A percentile compares a stretch with the other conserved stretches of the same genome.
Evolutionary conservation across 164 flowering plant genomes (phyloP).

Genomic region (Magnolia kwangsiensis): DNA sequence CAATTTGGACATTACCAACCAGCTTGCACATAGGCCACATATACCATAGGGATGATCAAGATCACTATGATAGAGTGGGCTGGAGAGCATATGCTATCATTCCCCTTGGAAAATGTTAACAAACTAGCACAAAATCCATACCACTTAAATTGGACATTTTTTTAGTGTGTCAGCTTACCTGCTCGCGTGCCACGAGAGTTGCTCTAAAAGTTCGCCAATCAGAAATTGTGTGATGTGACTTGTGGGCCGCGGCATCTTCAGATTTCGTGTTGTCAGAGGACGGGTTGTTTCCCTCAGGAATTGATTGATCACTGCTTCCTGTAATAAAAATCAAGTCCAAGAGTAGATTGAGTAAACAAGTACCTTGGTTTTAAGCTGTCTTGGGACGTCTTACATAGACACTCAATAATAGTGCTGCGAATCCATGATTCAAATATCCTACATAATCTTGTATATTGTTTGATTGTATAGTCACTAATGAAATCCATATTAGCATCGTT

Average conservation of each 20-base stretch:
- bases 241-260: constrained; percentile 38
- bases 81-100: not conserved
- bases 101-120: not conserved
- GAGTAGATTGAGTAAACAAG: not conserved
- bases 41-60: not conserved
- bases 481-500: not conserved
- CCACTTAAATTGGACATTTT: too few relatives aligned
- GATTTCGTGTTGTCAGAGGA: constrained; percentile 25
- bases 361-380: not conserved
- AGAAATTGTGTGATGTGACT: constrained; percentile 33
- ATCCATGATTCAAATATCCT: too few relatives aligned
- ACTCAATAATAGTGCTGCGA: not conserved
- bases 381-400: not conserved
- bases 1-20: not conserved
- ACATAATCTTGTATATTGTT: not conserved
- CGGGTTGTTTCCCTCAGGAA: constrained; percentile 54
- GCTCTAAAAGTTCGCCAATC: constrained; percentile 97
- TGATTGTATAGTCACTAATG: not conserved
- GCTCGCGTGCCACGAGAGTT: constrained; percentile 49
- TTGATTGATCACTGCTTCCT: constrained; percentile 51
- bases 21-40: not conserved
- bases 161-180: constrained; percentile 34
- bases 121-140: not conserved
- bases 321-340: constrained; percentile 3
- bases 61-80: not conserved